Evolutionary conservation across 208 protist species (phyloP), one percentile per base, ranked within the genome.

Genomic region (Wallacemonas sp.): DNA sequence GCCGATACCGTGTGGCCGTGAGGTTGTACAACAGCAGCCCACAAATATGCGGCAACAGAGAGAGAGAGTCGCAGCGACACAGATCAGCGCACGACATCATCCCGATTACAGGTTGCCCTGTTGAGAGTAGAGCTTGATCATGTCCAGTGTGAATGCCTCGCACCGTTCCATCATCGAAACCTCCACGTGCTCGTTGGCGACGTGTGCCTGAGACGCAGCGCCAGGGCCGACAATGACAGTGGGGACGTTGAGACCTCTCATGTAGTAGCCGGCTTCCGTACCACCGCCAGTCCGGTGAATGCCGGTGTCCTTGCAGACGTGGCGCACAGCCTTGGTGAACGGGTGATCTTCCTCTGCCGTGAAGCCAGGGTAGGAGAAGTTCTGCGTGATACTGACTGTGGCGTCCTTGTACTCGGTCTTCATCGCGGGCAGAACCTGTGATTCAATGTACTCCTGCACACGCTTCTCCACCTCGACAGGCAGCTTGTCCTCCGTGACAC

Each of bases 141-240:
- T 58, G 30, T 58, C 51, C 6, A 58, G 51, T 39, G 51, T 58
- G 51, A 58, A 58, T 12, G 51, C 51, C 26, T 58, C 51, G 24
- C 30, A 39, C 3, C 51, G 51, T 39, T 58, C 17, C 51, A 58
- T 58, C 12, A 58, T 6, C 8, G 51, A 26, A 26, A 58, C 51
- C 51, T 58, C 51, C 51, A 58, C 51, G 51, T 58, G 22, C 51
- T 58, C 51, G n/a, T 58, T 58, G 28, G 51, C 51, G 9, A 58
- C 51, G 51, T 58, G 51, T 0, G 51, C 84, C 67, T 46, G 68
- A 11, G 58, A 61, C 24, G 44, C 56, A 45, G 58, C 72, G 12
- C 70, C 72, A 3, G 73, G 76, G 0, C 76, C 77, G 38, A 72
- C 72, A 17, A 83, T 71, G 15, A 76, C 55, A 12, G 66, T 73